Conservation (phyloP, 2,329 filamentous ascomycete genomes). For the Alternaria sp. region DNA sequence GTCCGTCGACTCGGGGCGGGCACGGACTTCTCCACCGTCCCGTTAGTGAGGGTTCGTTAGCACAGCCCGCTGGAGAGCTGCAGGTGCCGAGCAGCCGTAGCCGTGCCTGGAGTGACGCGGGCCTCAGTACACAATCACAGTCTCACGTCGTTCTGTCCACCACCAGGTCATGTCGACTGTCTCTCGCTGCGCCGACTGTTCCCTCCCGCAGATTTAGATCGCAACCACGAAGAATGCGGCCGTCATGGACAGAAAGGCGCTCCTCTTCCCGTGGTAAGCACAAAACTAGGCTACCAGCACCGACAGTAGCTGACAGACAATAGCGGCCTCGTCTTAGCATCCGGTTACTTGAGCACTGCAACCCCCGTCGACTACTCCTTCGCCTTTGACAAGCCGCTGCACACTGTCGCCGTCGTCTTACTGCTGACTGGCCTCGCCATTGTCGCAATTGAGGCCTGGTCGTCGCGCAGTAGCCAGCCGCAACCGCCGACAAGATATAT, state of each 20-base stretch:
- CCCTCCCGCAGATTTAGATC: slow-evolving; percentile 31
- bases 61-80: slow-evolving; percentile 7
- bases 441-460: slow-evolving; percentile 38
- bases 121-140: slow-evolving; percentile 18
- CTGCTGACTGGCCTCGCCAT: slow-evolving; percentile 44
- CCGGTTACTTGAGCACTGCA: slow-evolving; percentile 42
- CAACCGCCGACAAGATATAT: slow-evolving; percentile 34
- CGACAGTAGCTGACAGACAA: slow-evolving; percentile 24
- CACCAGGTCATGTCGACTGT: slow-evolving; percentile 29
- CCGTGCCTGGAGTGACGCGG: slow-evolving; percentile 18
- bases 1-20: not conserved
- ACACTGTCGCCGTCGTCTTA: slow-evolving; percentile 43
- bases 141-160: slow-evolving; percentile 2
- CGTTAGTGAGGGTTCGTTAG: slow-evolving; percentile 6
- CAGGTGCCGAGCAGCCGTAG: slow-evolving; percentile 18
- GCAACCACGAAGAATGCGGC: slow-evolving; percentile 38
- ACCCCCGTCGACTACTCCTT: slow-evolving; percentile 44
- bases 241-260: slow-evolving; percentile 48
- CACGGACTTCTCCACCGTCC: slow-evolving; percentile 19
- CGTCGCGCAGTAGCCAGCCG: slow-evolving; percentile 25
- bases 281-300: not conserved
- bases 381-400: slow-evolving; percentile 48
- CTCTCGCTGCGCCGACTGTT: slow-evolving; percentile 30
- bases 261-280: slow-evolving; percentile 46
- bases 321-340: slow-evolving; percentile 49